A percentile compares a stretch with the other conserved stretches of the same genome.
Conservation (phyloP, 176 grass and related monocot genomes). For the Eremochloa ophiuroides region DNA sequence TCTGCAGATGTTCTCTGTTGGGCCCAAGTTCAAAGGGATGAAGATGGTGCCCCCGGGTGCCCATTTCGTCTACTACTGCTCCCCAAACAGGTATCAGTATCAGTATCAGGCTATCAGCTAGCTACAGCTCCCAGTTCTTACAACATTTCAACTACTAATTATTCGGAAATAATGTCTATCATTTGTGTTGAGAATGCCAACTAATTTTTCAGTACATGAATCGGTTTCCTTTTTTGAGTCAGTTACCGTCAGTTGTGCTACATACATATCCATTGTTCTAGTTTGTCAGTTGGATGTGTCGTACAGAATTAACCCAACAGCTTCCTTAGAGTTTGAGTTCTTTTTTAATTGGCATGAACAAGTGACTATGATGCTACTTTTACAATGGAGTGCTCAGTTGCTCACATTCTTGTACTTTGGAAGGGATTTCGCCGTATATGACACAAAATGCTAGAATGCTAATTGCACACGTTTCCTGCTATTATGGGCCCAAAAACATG, state of each 20-base stretch:
- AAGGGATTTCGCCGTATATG: background rate
- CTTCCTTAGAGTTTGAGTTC: background rate
- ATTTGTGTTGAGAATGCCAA: background rate
- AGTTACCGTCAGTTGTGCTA: background rate
- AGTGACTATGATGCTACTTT: background rate
- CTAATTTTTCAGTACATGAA: background rate
- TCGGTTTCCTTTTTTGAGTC: background rate
- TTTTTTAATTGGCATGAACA: background rate
- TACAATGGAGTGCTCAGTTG: background rate
- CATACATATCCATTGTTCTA: background rate
- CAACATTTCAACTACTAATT: background rate
- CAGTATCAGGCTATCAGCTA: background rate
- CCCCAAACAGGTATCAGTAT: no score
- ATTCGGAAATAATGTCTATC: background rate
- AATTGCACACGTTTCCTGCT: background rate
- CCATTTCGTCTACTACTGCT: slow-evolving; percentile 77
- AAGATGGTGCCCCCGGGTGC: slow-evolving; percentile 81
- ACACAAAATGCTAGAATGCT: background rate
- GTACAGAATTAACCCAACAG: background rate
- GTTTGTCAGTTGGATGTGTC: background rate
- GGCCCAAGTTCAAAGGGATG: slow-evolving; percentile 80
- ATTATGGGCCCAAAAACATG: background rate
- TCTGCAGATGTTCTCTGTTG: slow-evolving; percentile 70
- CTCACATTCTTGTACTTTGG: background rate
- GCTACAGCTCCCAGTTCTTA: background rate